Percentiles rank a stretch among this genome's conserved stretches.
These are phyloP conservation scores for Plantago rigida DNA, from an alignment of 305 asterid species.

Conservation along the genomic window DNA sequence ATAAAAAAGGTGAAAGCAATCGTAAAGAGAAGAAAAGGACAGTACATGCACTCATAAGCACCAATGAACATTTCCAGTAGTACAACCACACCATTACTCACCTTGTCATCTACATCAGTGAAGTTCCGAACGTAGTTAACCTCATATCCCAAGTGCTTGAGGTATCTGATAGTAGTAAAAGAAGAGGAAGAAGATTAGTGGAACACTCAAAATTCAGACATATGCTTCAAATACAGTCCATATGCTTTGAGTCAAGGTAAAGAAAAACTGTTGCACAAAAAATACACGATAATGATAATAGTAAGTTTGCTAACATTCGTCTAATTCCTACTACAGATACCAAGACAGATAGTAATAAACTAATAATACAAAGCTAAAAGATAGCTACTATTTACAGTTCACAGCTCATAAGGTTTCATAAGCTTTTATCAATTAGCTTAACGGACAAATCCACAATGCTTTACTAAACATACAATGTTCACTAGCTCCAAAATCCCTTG, in stretches of 20 bases:
- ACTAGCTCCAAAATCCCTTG: no score
- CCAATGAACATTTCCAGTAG: slow-evolving; percentile 13
- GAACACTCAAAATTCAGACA: slow-evolving; percentile 7
- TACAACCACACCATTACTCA: slow-evolving; percentile 26
- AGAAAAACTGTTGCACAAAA: background rate
- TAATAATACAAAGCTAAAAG: background rate
- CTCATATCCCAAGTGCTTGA: slow-evolving; percentile 79
- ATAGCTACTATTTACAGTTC: background rate
- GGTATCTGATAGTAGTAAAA: no score
- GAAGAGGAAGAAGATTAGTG: no score
- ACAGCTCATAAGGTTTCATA: no score
- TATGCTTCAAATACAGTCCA: slow-evolving; percentile 7
- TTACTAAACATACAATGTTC: no score
- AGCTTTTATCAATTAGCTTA: no score
- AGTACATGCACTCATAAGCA: slow-evolving; percentile 8
- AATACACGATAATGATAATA: no score
- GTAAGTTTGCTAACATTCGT: no score
- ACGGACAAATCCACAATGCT: no score
- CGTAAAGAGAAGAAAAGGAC: background rate
- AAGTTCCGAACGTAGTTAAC: slow-evolving; percentile 89
- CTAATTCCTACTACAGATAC: no score
- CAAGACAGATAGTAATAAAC: background rate
- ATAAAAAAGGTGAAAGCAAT: background rate
- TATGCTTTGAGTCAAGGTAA: background rate
- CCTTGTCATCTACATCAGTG: slow-evolving; percentile 99